Evolutionary conservation across 2,329 filamentous ascomycete genomes (phyloP), one percentile per base, ranked within the genome.

Genomic region (Rutstroemia sp.): DNA sequence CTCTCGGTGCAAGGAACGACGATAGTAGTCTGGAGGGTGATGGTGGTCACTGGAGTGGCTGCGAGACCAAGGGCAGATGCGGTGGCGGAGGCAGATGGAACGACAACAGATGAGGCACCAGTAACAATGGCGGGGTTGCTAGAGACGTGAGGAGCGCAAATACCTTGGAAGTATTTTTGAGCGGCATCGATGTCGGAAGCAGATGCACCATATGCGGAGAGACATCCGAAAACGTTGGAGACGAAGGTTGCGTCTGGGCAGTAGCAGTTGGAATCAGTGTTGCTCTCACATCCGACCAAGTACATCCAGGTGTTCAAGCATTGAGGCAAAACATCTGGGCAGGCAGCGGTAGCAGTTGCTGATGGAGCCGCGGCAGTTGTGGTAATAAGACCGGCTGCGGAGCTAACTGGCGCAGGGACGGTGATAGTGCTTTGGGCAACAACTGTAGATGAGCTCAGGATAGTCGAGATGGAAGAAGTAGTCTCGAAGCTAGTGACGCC

Each of bases 301-400:
- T 82, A 81, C 67, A 95, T 74, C 89, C 90, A 96, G 67, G 91
- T 95, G 81, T 92, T 94, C 74, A 97, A 77, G 78, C 92, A 97
- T 69, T 83, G 83, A 61, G 92, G 92, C 50, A 96, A 86, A 49
- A 92, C 81, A 25, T 77, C 74, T 57, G 91, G 90, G 63, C 59
- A 61, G 54, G 65, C 62, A 52, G 64, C 63, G 49, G 64, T 59
- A 51, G 65, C 63, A 53, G 63, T 62, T 49, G 64, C 56, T 18
- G 52, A 21, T 21, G 42, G 16, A 25, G 54, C 45, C 51, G 56
- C 12, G 23, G 49, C 56, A 14, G 42, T 46, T 56, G 14, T 42
- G 56, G 19, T 19, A 4, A 45, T 27, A 34, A 41, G 25, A 16
- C 42, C 25, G 47, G 34, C 25, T 19, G 52, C 19, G 12, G 21